These are phyloP conservation scores for Backusella sp. DNA, from an alignment of 192 early-diverging fungal genomes.

Conservation along the genomic window DNA sequence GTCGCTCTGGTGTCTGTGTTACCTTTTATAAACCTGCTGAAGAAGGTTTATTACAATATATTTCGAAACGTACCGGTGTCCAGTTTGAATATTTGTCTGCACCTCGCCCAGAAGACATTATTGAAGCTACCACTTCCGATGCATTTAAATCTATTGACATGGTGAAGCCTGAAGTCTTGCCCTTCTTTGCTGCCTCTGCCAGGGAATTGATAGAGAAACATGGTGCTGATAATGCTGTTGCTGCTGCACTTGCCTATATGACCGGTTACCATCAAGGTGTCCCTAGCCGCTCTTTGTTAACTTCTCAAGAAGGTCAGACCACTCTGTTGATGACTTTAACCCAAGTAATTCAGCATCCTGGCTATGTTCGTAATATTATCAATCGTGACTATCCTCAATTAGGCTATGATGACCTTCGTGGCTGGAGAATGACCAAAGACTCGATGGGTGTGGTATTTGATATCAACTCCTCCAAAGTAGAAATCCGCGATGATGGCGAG, in stretches of 20 bases:
- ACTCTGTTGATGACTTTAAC: slow-evolving; percentile 75
- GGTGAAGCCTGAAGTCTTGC: slow-evolving; percentile 71
- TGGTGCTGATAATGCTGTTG: slow-evolving; percentile 75
- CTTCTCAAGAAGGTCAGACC: slow-evolving; percentile 76
- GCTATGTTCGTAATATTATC: slow-evolving; percentile 80
- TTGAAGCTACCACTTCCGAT: slow-evolving; percentile 75
- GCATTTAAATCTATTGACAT: slow-evolving; percentile 67
- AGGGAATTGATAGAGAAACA: slow-evolving; percentile 64
- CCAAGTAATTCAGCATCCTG: slow-evolving; percentile 73
- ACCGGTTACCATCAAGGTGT: slow-evolving; percentile 85
- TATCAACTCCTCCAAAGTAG: slow-evolving; percentile 67
- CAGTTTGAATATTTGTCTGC: slow-evolving; percentile 76
- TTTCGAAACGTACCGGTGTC: slow-evolving; percentile 77
- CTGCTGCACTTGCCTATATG: slow-evolving; percentile 84
- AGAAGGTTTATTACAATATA: slow-evolving; percentile 76
- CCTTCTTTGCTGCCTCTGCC: slow-evolving; percentile 76
- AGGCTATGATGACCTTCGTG: slow-evolving; percentile 67
- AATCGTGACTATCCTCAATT: slow-evolving; percentile 70
- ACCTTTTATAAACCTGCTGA: slow-evolving; percentile 92
- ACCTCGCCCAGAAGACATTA: slow-evolving; percentile 89
- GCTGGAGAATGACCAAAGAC: slow-evolving; percentile 86
- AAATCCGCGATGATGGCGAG: slow-evolving; percentile 54
- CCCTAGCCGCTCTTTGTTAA: slow-evolving; percentile 76
- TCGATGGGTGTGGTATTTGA: slow-evolving; percentile 82
- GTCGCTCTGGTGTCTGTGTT: slow-evolving; percentile 83